Conservation (phyloP, 768 basidiomycete species). For the Boletus rubescentipes region DNA sequence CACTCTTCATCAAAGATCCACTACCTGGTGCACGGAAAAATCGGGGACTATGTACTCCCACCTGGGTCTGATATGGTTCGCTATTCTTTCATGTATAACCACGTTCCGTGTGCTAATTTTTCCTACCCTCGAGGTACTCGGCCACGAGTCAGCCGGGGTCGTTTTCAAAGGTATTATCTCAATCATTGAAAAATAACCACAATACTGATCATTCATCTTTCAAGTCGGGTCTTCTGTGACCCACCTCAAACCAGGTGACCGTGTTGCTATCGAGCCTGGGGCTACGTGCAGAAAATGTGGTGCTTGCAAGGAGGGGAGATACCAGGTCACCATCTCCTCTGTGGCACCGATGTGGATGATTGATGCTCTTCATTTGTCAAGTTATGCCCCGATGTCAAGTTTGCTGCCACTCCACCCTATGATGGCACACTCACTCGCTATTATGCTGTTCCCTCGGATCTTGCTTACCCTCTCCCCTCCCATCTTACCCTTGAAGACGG, state of each 20-base stretch:
- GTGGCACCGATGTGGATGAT: neutral
- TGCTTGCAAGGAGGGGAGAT: constrained; percentile 80
- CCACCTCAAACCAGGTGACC: constrained; percentile 76
- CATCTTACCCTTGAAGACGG: constrained; percentile 89
- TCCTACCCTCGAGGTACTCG: constrained; percentile 64
- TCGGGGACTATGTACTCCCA: constrained; percentile 77
- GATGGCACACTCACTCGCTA: constrained; percentile 88
- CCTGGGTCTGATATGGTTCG: constrained; percentile 65
- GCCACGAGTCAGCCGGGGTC: constrained; percentile 89
- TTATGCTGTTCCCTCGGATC: constrained; percentile 83
- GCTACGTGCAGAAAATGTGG: constrained; percentile 81
- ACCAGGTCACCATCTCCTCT: constrained; percentile 54
- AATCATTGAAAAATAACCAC: neutral
- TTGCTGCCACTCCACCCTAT: constrained; percentile 92
- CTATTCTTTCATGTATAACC: constrained; percentile 2
- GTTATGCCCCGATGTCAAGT: constrained; percentile 84
- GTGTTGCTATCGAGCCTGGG: constrained; percentile 91
- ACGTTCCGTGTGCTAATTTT: neutral
- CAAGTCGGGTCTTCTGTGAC: constrained; percentile 76
- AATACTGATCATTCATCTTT: neutral
- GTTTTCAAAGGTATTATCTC: constrained; percentile 55
- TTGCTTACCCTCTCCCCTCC: constrained; percentile 82
- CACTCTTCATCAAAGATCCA: constrained; percentile 53
- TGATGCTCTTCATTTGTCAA: constrained; percentile 26
- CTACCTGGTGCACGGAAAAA: constrained; percentile 75